Percentiles rank a stretch among this genome's conserved stretches.
phyloP scores from a whole-genome alignment of 1,284 basidiomycete species.

The Cryptococcus floricola region DNA sequence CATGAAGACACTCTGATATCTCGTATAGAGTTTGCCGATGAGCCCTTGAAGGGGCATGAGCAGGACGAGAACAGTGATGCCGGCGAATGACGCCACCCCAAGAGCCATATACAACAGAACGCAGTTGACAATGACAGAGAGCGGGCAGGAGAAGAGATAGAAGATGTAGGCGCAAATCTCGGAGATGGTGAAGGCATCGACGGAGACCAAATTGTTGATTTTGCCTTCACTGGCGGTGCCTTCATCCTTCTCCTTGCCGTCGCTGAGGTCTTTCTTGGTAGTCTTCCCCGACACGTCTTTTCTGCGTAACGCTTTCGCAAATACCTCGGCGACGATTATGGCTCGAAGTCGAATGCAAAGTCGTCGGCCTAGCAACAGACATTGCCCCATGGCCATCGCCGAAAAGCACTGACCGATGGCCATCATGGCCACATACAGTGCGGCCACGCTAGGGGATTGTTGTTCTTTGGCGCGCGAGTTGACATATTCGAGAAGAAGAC shows the following conservation, averaged over 20 bases:
- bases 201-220: constrained; percentile 55
- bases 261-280: constrained; percentile 24
- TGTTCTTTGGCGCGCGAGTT: constrained; percentile 31
- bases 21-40: constrained; percentile 50
- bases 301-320: constrained; percentile 55
- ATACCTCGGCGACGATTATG: constrained; percentile 55
- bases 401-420: constrained; percentile 50
- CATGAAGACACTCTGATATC: constrained; percentile 51
- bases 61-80: constrained; percentile 47
- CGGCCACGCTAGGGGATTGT: constrained; percentile 51
- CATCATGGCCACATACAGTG: constrained; percentile 54
- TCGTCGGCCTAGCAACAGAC: constrained; percentile 52
- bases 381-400: constrained; percentile 48
- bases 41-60: constrained; percentile 48
- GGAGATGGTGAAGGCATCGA: constrained; percentile 53
- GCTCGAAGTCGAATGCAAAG: constrained; percentile 51
- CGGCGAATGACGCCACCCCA: constrained; percentile 50
- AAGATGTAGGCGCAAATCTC: constrained; percentile 47
- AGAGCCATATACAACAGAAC: constrained; percentile 51
- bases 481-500: constrained; percentile 53
- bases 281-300: constrained; percentile 50
- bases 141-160: constrained; percentile 45
- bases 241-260: constrained; percentile 19
- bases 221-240: constrained; percentile 51
- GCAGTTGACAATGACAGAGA: constrained; percentile 51